Evolutionary conservation across 2,329 filamentous ascomycete genomes (phyloP), one percentile per base, ranked within the genome.

Genomic region (Juglanconis juglandina): DNA sequence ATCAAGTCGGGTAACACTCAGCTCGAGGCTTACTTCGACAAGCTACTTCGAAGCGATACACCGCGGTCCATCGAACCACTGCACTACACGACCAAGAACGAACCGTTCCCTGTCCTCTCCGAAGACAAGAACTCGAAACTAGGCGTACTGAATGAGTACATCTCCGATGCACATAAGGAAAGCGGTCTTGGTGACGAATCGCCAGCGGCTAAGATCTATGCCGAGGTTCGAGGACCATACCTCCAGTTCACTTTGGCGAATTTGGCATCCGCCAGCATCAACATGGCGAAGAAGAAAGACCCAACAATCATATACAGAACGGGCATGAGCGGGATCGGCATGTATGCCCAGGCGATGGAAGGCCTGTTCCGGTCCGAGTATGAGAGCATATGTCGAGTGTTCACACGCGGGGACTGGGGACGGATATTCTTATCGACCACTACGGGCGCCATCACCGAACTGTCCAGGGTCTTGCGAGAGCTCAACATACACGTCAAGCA

Each of bases 1-100:
- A 80, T 97, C 62, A 90, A 88, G 68, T 85, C 86, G 4, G 95
- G 92, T 32, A 92, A 90, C 65, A 84, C 86, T 11, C 92, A 96
- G 71, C 80, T 99, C 37, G 92, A 98, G 73, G 87, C 87, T 59
- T 84, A 94, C 58, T 96, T 97, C 70, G 86, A 92, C 64, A 87
- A 89, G 61, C 81, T 92, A 56, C 77, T 99, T 42, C 80, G 82
- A 49, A 84, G 83, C 63, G 90, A 96, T 67, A 91, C 93, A 44
- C 88, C 91, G 13, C 85, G 85, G 54, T 85, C 90, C 3, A 84
- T 98, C 53, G 95, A 99, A 71, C 93, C 95, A 7, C 78, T 99
- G 49, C 91, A 96, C 73, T 97, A 89, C 70, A 88, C 97, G 68
- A 97, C 92, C 17, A 98, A 98, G 75, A 86, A 92, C 78, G 84